Evolutionary conservation across 768 basidiomycete genomes (phyloP).

Genomic region (Lentinula sp.): DNA sequence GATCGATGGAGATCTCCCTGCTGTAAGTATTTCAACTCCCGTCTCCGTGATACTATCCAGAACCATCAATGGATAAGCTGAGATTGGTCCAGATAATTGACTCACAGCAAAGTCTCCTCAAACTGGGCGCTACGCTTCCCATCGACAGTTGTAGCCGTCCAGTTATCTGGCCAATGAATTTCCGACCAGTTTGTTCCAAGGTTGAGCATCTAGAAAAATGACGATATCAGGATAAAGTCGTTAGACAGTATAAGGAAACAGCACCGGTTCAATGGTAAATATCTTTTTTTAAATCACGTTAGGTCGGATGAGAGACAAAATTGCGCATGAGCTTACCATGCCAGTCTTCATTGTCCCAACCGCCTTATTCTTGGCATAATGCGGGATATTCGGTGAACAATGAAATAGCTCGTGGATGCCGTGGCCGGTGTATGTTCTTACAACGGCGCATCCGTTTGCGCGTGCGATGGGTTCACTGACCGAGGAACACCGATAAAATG

Average conservation of each 20-base stretch:
- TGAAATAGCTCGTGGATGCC: conserved; percentile 89
- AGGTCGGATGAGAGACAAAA: conserved; percentile 1
- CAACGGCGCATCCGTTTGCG: conserved; percentile 80
- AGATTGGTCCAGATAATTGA: conserved; percentile 13
- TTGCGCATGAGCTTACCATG: conserved; percentile 51
- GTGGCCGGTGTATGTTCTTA: conserved; percentile 89
- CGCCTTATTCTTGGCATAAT: conserved; percentile 93
- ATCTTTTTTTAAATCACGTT: conserved; percentile 26
- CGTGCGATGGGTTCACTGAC: conserved; percentile 79
- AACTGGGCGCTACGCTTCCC: conserved; percentile 93
- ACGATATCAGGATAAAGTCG: neutral
- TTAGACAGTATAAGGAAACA: neutral
- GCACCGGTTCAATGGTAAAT: conserved; percentile 72
- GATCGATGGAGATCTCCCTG: conserved; percentile 22
- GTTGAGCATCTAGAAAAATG: conserved; percentile 77
- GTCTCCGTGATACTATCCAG: conserved; percentile 76
- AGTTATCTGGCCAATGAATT: conserved; percentile 89
- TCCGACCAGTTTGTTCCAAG: conserved; percentile 71
- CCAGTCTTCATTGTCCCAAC: conserved; percentile 91
- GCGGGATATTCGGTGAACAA: conserved; percentile 79
- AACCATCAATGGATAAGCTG: conserved; percentile 1
- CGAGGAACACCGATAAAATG: conserved; percentile 3
- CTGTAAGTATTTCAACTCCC: conserved; percentile 85
- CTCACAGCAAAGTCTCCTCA: conserved; percentile 93
- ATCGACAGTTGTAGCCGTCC: conserved; percentile 93